These are phyloP conservation scores for Monilinia laxa DNA, from an alignment of 2,329 filamentous ascomycete species.

Conservation along the genomic window DNA sequence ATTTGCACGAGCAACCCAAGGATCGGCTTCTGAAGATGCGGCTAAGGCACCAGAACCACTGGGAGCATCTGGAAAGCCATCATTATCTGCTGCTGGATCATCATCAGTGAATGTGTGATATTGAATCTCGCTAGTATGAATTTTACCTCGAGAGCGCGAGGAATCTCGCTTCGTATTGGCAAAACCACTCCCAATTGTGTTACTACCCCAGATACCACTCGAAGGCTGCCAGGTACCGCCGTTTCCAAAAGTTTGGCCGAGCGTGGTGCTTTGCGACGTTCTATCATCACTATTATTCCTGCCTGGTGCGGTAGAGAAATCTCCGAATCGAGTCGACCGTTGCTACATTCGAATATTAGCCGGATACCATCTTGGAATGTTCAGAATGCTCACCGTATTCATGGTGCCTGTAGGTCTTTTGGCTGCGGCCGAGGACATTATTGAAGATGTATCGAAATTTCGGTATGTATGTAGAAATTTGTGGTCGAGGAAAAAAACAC, in stretches of 20 bases:
- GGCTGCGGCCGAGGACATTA: slow-evolving; percentile 41
- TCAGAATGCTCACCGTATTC: slow-evolving; percentile 44
- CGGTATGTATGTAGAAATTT: slow-evolving; percentile 27
- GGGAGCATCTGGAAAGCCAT: slow-evolving; percentile 51
- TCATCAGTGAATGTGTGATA: slow-evolving; percentile 32
- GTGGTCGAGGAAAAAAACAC: slow-evolving; percentile 23
- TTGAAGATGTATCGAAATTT: slow-evolving; percentile 40
- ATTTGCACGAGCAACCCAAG: slow-evolving; percentile 54
- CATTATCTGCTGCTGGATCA: slow-evolving; percentile 41
- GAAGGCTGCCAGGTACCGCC: slow-evolving; percentile 42
- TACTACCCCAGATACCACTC: slow-evolving; percentile 54
- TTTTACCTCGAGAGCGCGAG: slow-evolving; percentile 50
- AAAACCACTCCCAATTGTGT: slow-evolving; percentile 47
- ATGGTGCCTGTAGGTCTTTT: slow-evolving; percentile 42
- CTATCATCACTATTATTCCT: slow-evolving; percentile 39
- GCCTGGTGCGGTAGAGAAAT: slow-evolving; percentile 41
- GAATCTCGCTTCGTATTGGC: slow-evolving; percentile 48
- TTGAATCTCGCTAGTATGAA: slow-evolving; percentile 32
- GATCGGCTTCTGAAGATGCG: slow-evolving; percentile 66
- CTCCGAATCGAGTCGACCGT: slow-evolving; percentile 42
- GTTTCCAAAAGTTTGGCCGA: slow-evolving; percentile 47
- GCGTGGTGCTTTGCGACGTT: slow-evolving; percentile 42
- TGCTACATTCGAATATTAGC: slow-evolving; percentile 35
- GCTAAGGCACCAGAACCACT: slow-evolving; percentile 70
- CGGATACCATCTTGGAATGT: slow-evolving; percentile 35